These are phyloP conservation scores for Ascodesmis nigricans DNA, from an alignment of 495 filamentous ascomycete genomes.

Conservation along the genomic window DNA sequence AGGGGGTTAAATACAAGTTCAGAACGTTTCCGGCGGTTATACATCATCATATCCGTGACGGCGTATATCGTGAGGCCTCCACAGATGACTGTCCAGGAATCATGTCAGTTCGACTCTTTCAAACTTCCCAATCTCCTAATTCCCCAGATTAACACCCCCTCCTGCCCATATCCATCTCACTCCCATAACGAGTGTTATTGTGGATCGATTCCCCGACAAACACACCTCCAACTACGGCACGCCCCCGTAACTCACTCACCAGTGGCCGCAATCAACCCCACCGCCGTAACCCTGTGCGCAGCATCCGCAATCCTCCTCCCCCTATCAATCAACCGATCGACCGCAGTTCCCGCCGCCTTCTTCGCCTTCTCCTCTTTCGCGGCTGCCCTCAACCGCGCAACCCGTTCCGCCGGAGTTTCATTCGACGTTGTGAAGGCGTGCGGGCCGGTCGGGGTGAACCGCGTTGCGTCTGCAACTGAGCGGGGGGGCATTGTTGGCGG, in stretches of 20 bases:
- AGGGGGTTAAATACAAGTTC: constrained; percentile 14
- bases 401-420: constrained; percentile 80
- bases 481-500: constrained; percentile 30
- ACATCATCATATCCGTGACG: constrained; percentile 61
- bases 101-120: constrained; percentile 9
- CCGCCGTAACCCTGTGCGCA: constrained; percentile 56
- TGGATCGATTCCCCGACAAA: constrained; percentile 1
- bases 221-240: neutral
- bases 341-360: constrained; percentile 30
- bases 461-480: constrained; percentile 77
- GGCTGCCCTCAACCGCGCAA: constrained; percentile 62
- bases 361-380: constrained; percentile 46
- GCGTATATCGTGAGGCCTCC: constrained; percentile 58
- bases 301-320: constrained; percentile 59
- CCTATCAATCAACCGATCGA: constrained; percentile 45
- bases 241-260: constrained; percentile 42
- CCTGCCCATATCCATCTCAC: neutral
- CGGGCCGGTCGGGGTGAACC: constrained; percentile 81
- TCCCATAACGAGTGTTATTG: neutral
- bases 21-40: constrained; percentile 45
- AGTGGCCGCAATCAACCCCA: constrained; percentile 53
- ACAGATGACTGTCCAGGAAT: constrained; percentile 35
- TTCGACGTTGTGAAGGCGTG: constrained; percentile 42
- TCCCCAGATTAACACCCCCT: neutral
- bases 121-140: too few species aligned